Percentiles rank a stretch among this genome's conserved stretches.
Evolutionary conservation across 139 green algal genomes (phyloP).

Genomic region (Chlorella sp.): DNA sequence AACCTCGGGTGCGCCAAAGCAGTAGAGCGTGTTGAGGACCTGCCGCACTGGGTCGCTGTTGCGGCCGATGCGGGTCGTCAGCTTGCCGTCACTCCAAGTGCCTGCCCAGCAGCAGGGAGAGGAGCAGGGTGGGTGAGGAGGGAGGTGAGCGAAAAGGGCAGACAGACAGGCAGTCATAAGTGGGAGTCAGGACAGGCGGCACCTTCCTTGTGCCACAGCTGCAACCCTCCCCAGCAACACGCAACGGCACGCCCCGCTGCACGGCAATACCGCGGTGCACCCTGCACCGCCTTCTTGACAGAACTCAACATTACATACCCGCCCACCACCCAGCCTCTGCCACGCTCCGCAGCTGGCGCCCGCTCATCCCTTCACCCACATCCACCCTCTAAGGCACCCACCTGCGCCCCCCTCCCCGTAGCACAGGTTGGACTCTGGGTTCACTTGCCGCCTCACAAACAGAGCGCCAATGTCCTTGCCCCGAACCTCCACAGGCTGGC

Average conservation of each 20-base stretch:
- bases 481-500: constrained; percentile 79
- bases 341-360: too few species aligned
- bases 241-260: too few species aligned
- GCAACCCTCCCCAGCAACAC: too few species aligned
- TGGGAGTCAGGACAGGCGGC: too few species aligned
- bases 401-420: constrained; percentile 70
- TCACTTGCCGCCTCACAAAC: constrained; percentile 66
- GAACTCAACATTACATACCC: not conserved
- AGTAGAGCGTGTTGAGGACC: constrained; percentile 75
- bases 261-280: too few species aligned
- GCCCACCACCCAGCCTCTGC: too few species aligned
- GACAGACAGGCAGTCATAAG: not conserved
- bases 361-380: not conserved
- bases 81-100: constrained; percentile 89
- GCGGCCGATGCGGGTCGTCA: constrained; percentile 83
- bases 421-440: constrained; percentile 84
- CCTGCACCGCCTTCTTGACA: not conserved
- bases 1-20: constrained; percentile 76
- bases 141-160: not conserved
- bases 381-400: not conserved
- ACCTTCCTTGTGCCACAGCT: too few species aligned
- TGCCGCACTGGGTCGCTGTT: constrained; percentile 70
- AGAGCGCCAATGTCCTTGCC: constrained; percentile 87
- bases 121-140: not conserved
- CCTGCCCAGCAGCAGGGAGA: constrained; percentile 52